A percentile compares a stretch with the other conserved stretches of the same genome.
Conservation (phyloP, 768 basidiomycete genomes). For the Dendrothele bispora region DNA sequence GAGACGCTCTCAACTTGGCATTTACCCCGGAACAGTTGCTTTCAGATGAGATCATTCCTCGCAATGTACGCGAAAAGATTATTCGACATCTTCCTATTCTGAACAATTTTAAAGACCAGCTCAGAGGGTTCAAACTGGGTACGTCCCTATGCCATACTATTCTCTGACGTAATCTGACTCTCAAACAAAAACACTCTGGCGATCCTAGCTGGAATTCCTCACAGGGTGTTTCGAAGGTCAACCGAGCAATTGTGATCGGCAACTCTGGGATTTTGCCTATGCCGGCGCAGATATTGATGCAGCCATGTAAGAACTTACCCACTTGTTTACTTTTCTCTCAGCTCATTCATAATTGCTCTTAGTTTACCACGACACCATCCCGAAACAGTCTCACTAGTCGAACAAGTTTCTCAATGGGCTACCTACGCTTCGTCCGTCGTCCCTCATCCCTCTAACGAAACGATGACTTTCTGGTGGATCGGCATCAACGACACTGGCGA, state of each 20-base stretch:
- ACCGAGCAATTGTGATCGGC: constrained; percentile 41
- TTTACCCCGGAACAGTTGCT: constrained; percentile 44
- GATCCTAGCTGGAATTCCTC: constrained; percentile 45
- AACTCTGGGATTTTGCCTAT: constrained; percentile 58
- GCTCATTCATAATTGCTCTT: neutral
- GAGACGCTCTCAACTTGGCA: constrained; percentile 39
- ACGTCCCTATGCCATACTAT: neutral
- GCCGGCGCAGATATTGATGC: constrained; percentile 50
- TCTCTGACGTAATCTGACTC: neutral
- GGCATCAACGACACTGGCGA: constrained; percentile 62
- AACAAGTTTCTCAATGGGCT: constrained; percentile 51
- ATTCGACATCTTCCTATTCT: neutral
- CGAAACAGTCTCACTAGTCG: constrained; percentile 46
- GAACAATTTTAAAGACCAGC: constrained; percentile 46
- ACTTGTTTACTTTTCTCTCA: neutral
- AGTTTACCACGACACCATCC: constrained; percentile 50
- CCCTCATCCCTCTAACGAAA: constrained; percentile 41
- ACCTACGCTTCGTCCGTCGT: constrained; percentile 42
- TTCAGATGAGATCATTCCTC: constrained; percentile 42
- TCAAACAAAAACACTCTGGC: constrained; percentile 1
- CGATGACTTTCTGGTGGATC: constrained; percentile 57
- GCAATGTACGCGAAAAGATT: constrained; percentile 32
- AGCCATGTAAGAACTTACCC: constrained; percentile 27
- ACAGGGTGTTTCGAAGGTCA: constrained; percentile 49
- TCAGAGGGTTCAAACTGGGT: constrained; percentile 58